Evolutionary conservation across 2,329 filamentous ascomycete genomes (phyloP).

Genomic region (Phyllosticta citriasiana): DNA sequence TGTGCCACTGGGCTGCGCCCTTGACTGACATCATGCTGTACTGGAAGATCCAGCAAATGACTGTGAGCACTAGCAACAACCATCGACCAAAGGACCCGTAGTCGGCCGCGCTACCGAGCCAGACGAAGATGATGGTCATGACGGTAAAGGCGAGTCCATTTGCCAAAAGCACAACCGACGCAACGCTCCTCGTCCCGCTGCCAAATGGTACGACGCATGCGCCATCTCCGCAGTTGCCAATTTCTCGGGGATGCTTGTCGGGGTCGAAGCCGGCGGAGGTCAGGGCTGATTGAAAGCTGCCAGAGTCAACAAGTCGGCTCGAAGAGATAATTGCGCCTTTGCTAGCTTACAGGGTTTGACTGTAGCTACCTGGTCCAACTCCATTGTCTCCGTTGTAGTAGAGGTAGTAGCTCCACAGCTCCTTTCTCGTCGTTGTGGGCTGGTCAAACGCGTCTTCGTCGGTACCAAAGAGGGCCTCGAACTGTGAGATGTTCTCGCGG

Average conservation of each 20-base stretch:
- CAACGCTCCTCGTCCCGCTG: constrained; percentile 41
- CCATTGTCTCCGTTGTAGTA: constrained; percentile 62
- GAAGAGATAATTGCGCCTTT: not conserved
- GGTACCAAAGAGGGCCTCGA: constrained; percentile 7
- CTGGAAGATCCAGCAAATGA: constrained; percentile 52
- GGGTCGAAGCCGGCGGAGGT: constrained; percentile 45
- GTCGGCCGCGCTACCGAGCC: constrained; percentile 47
- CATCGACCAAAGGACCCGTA: constrained; percentile 46
- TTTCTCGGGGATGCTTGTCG: constrained; percentile 46
- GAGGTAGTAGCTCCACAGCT: constrained; percentile 49
- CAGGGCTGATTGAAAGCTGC: constrained; percentile 7
- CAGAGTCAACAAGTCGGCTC: not conserved
- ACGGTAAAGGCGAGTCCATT: constrained; percentile 61
- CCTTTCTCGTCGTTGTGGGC: constrained; percentile 42
- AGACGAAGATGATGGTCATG: constrained; percentile 48
- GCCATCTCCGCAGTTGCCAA: constrained; percentile 28
- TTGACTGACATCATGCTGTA: constrained; percentile 61
- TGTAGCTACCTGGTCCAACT: constrained; percentile 15
- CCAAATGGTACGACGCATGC: constrained; percentile 12
- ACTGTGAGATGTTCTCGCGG: constrained; percentile 6
- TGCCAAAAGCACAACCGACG: constrained; percentile 54
- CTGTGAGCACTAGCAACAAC: constrained; percentile 51
- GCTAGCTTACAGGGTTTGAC: constrained; percentile 2
- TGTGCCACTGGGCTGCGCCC: constrained; percentile 48
- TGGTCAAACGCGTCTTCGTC: constrained; percentile 35